Conservation (phyloP, 352 stramenopile genomes). For the Blastocystis sp. region DNA sequence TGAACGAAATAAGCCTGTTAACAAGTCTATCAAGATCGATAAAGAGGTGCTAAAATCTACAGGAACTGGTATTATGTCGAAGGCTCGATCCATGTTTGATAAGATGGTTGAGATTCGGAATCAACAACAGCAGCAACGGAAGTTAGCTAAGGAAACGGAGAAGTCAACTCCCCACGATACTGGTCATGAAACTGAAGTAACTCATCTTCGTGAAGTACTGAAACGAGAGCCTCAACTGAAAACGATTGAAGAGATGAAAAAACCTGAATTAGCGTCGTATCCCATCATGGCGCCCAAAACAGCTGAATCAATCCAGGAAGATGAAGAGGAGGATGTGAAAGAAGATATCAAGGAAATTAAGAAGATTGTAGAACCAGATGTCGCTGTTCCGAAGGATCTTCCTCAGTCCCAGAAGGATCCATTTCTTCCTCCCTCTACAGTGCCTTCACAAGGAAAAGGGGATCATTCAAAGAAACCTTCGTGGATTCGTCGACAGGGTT, state of each 20-base stretch:
- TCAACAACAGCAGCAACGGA: not conserved
- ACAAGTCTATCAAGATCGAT: conserved; percentile 48
- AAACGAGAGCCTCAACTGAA: conserved; percentile 33
- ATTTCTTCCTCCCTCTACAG: not conserved
- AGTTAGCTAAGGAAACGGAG: not conserved
- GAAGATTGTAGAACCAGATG: conserved; percentile 59
- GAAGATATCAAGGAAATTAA: conserved; percentile 53
- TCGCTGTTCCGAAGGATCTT: conserved; percentile 21
- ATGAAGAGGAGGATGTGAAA: conserved; percentile 3
- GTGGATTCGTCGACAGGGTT: not conserved
- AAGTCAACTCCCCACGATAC: not conserved
- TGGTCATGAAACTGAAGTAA: not conserved
- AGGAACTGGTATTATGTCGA: not conserved
- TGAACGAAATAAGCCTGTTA: not conserved
- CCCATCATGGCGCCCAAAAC: conserved; percentile 37
- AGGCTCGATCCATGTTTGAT: not conserved
- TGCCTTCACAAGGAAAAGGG: not conserved
- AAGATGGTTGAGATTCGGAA: not conserved
- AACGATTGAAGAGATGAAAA: conserved; percentile 60
- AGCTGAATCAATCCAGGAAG: conserved; percentile 9
- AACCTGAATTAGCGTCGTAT: conserved; percentile 33
- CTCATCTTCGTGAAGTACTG: not conserved
- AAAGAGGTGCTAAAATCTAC: not conserved
- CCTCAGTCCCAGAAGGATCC: conserved; percentile 28
- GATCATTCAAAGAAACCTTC: not conserved